Conservation (phyloP, 2,329 filamentous ascomycete genomes). For the Calonectria montana region DNA sequence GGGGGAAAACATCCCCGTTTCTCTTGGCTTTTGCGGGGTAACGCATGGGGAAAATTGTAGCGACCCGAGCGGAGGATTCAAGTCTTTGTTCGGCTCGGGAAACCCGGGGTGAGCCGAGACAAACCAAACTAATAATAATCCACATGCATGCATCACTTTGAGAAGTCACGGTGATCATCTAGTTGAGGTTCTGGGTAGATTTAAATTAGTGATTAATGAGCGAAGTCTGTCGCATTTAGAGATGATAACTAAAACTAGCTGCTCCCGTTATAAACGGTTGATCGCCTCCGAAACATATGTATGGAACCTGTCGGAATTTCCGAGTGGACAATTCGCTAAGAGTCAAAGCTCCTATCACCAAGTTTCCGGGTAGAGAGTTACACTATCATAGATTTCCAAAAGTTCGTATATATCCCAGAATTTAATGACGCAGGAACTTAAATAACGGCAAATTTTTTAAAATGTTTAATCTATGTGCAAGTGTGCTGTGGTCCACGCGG, state of each 20-base stretch:
- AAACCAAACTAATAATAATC: background rate
- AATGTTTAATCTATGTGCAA: background rate
- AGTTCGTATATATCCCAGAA: too few species aligned
- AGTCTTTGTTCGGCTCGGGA: background rate
- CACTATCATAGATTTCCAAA: too few species aligned
- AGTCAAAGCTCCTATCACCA: too few species aligned
- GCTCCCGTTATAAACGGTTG: background rate
- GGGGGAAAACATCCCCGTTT: background rate
- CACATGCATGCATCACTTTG: too few species aligned
- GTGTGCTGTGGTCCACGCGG: background rate
- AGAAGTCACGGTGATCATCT: too few species aligned
- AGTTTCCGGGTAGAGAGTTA: too few species aligned
- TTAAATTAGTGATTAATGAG: too few species aligned
- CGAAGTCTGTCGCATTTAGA: background rate
- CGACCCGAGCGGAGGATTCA: background rate
- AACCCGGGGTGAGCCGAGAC: background rate
- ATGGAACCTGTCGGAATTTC: background rate
- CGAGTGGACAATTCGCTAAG: background rate
- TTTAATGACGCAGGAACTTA: background rate
- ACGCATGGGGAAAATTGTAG: background rate
- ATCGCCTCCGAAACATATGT: background rate
- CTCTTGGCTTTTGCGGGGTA: background rate
- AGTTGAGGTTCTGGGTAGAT: too few species aligned
- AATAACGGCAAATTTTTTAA: background rate
- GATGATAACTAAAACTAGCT: background rate